Evolutionary conservation across 345 rosid species (phyloP).

Genomic region (Camelina sativa): DNA sequence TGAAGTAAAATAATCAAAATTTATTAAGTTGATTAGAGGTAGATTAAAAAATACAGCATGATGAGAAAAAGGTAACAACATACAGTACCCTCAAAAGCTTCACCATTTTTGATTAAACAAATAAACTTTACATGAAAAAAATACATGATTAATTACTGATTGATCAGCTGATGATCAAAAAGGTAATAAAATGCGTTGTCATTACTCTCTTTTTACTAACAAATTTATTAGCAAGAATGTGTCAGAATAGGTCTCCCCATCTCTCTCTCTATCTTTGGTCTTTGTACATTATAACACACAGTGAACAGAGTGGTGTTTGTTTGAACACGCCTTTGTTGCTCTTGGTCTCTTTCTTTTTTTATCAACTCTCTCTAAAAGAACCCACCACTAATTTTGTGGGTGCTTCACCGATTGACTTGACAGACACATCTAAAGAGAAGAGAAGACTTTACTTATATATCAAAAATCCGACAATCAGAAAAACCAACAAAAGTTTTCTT

Average conservation of each 20-base stretch:
- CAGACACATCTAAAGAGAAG: constrained; percentile 22
- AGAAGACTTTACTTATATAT: constrained; percentile 8
- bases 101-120: constrained; percentile 27
- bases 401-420: constrained; percentile 49
- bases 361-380: constrained; percentile 33
- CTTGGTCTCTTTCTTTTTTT: constrained; percentile 17
- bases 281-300: background rate
- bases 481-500: constrained; percentile 42
- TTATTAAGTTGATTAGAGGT: background rate
- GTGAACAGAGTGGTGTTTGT: constrained; percentile 40
- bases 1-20: background rate
- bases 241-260: constrained; percentile 41
- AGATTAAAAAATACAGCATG: constrained; percentile 8
- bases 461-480: constrained; percentile 40
- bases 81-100: constrained; percentile 35
- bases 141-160: constrained; percentile 44
- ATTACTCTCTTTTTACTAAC: background rate
- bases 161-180: constrained; percentile 39
- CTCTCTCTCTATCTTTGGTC: background rate
- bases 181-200: constrained; percentile 14
- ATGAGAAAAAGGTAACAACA: background rate
- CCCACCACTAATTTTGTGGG: constrained; percentile 42
- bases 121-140: constrained; percentile 18
- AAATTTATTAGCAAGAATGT: constrained; percentile 38
- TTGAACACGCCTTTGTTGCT: constrained; percentile 40